A percentile compares a stretch with the other conserved stretches of the same genome.
phyloP scores from a whole-genome alignment of 2,329 filamentous ascomycete genomes.

The Colletotrichum sp. region DNA sequence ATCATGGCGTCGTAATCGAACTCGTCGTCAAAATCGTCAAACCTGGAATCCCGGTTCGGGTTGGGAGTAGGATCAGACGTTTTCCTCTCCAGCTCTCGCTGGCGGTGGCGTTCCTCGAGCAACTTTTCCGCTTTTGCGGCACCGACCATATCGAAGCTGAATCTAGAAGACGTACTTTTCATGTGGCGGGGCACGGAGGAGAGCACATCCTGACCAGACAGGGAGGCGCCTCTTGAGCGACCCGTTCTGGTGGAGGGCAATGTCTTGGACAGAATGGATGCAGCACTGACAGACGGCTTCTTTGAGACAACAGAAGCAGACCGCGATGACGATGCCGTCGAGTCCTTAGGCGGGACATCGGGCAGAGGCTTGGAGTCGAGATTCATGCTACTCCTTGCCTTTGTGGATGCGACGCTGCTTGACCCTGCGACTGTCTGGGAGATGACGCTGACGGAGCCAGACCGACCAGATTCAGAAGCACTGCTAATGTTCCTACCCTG shows the following conservation, averaged over 20 bases:
- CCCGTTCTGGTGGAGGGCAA: slow-evolving; percentile 41
- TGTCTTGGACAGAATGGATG: slow-evolving; percentile 25
- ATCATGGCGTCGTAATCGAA: slow-evolving; percentile 70
- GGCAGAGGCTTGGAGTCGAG: slow-evolving; percentile 22
- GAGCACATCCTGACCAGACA: slow-evolving; percentile 49
- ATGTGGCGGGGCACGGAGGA: slow-evolving; percentile 66
- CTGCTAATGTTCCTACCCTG: slow-evolving; percentile 27
- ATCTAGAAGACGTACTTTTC: slow-evolving; percentile 80
- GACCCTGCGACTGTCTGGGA: slow-evolving; percentile 30
- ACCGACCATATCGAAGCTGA: slow-evolving; percentile 82
- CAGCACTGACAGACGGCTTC: slow-evolving; percentile 30
- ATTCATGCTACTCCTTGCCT: slow-evolving; percentile 17
- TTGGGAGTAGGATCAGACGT: slow-evolving; percentile 41
- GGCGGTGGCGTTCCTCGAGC: slow-evolving; percentile 75
- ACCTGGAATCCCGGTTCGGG: slow-evolving; percentile 54
- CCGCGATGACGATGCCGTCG: slow-evolving; percentile 29
- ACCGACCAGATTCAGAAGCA: slow-evolving; percentile 33
- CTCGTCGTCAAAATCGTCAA: slow-evolving; percentile 68
- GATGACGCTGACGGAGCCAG: slow-evolving; percentile 27
- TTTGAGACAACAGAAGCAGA: slow-evolving; percentile 39
- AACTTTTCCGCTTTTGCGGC: slow-evolving; percentile 71
- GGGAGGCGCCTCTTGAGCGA: slow-evolving; percentile 58
- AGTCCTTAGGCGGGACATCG: slow-evolving; percentile 44
- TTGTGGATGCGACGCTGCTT: slow-evolving; percentile 30
- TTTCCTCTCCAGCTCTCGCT: slow-evolving; percentile 68